phyloP scores from a whole-genome alignment of 2,329 filamentous ascomycete species.

The Penicillium sp. region DNA sequence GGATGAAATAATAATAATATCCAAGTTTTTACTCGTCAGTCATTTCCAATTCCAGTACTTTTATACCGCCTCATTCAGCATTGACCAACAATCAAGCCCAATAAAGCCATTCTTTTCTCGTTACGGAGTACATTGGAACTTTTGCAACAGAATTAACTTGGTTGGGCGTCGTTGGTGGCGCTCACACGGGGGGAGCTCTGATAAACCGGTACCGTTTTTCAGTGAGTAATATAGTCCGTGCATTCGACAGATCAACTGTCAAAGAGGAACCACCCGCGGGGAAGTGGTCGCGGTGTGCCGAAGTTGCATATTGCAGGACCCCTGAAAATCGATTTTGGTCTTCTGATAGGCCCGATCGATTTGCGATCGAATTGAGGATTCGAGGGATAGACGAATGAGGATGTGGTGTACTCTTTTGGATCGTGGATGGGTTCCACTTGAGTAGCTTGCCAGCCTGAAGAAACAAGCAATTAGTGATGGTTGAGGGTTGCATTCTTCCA shows the following conservation, averaged over 20 bases:
- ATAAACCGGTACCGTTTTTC: no score
- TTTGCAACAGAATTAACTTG: neutral
- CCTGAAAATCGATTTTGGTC: neutral
- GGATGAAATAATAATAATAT: neutral
- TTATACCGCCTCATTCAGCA: neutral
- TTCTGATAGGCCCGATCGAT: neutral
- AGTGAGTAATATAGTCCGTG: conserved; percentile 1
- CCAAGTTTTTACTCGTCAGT: neutral
- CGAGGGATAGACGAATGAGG: neutral
- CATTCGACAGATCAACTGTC: conserved; percentile 19
- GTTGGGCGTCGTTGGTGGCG: neutral
- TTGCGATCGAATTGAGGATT: neutral
- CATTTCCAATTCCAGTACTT: conserved; percentile 1
- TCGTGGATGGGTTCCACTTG: neutral
- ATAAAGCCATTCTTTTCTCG: neutral
- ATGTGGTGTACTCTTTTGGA: neutral
- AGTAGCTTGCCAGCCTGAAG: neutral
- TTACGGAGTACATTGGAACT: neutral
- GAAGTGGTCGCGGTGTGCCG: neutral
- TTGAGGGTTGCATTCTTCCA: neutral
- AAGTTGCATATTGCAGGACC: neutral
- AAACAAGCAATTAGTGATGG: neutral
- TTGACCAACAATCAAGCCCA: neutral
- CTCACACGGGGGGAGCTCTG: no score
- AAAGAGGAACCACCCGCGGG: conserved; percentile 8